Percentiles rank a stretch among this genome's conserved stretches.
phyloP scores from a whole-genome alignment of 208 protist genomes.

The Endotrypanum monterogeii region DNA sequence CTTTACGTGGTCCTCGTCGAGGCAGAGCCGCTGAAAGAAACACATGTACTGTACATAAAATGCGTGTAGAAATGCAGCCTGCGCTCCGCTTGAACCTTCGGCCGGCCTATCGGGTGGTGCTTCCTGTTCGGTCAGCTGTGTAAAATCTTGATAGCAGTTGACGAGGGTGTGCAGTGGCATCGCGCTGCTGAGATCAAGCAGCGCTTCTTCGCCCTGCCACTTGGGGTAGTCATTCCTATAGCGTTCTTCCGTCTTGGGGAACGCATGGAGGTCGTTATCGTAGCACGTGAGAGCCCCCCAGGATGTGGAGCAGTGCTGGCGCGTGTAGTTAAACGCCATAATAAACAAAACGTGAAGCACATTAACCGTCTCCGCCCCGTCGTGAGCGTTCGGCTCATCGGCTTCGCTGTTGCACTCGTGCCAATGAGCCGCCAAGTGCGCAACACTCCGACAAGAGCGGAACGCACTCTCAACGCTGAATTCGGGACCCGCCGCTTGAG shows the following conservation, averaged over 20 bases:
- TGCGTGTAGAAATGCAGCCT: slow-evolving; percentile 17
- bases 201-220: slow-evolving; percentile 14
- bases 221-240: slow-evolving; percentile 6
- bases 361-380: slow-evolving; percentile 1
- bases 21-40: slow-evolving; percentile 18
- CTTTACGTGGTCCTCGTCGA: slow-evolving; percentile 15
- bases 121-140: slow-evolving; percentile 14
- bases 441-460: slow-evolving; percentile 2
- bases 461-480: slow-evolving; percentile 26
- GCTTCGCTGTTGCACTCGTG: neutral
- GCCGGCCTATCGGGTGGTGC: neutral
- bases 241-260: neutral
- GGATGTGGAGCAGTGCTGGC: slow-evolving; percentile 18
- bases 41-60: slow-evolving; percentile 30
- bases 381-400: neutral
- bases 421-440: neutral
- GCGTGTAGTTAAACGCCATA: slow-evolving; percentile 31
- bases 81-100: neutral
- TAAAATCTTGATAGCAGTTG: slow-evolving; percentile 26
- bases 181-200: slow-evolving; percentile 23
- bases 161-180: slow-evolving; percentile 28
- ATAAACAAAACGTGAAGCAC: slow-evolving; percentile 30
- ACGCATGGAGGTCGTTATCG: neutral
- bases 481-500: neutral
- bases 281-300: slow-evolving; percentile 18